Evolutionary conservation across 2,329 filamentous ascomycete genomes (phyloP), one percentile per base, ranked within the genome.

Genomic region (Cladosporium austrohemisphaericum): DNA sequence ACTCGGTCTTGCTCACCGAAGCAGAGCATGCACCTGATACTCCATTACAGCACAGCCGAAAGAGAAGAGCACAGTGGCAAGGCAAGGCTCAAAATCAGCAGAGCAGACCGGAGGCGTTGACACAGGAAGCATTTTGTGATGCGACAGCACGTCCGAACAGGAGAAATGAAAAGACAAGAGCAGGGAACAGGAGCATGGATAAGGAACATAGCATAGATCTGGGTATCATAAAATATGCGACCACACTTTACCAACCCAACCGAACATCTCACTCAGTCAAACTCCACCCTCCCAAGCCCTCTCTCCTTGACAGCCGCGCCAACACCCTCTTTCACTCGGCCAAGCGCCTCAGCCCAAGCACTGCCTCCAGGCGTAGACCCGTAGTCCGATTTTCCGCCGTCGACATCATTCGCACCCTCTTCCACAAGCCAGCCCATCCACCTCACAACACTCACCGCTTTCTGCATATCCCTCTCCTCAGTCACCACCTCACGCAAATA

Each of bases 391-490:
- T n/a, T n/a, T n/a, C n/a, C 22, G 5, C 25, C 25, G 8, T n/a
- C 43, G 5, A 28, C 53, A 16, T 37, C 43, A 8, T 50, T 52
- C 26, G 25, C 50, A 2, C 47, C 52, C 33, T 55, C 55, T 40
- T 50, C 61, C 25, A 74, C 55, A 9, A 74, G 60, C 64, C 68
- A 76, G 3, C 43, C 62, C 28, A 75, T 52, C 88, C 88, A 95
- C 56, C 76, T 81, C 10, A 86, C 77, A 14, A 93, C 68, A 10
- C 79, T 78, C 1, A 81, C 76, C 1, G 80, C 87, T 68, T 95
- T 95, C 4, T 78, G 77, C 69, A 93, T 76, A 64, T 96, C 84
- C 51, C 78, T 75, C 67, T 97, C 93, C 50, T 92, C 84, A 5
- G 57, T 23, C 0, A 95, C 77, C 0, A 97, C 88, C 20, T 77